Evolutionary conservation across 2,329 filamentous ascomycete genomes (phyloP), one percentile per base, ranked within the genome.

Genomic region (Microsporum audouinii): DNA sequence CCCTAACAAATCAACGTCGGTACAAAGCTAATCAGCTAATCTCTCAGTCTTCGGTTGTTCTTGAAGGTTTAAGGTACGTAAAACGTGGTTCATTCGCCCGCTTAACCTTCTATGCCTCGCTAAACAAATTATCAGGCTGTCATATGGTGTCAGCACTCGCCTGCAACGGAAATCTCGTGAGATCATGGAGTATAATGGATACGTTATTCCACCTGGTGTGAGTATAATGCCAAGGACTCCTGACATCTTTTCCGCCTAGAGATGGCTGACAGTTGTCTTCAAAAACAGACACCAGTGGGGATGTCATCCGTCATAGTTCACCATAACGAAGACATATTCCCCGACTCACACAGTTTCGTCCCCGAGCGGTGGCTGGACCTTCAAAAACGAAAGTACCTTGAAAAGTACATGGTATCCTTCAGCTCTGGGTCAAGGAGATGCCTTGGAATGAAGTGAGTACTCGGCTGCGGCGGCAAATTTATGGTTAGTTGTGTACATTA

Each of bases 321-420:
- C 57, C 61, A 63, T 57, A 61, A 71, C 58, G 57, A 63, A 38
- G 17, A 47, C 23, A 66, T 68, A 61, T 69, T 68, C 57, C 67
- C 67, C 2, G 61, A 69, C 17, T 62, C 67, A 3, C 31, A 63
- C 10, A 60, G 43, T 5, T 69, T 67, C 56, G 23, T 61, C 17
- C 67, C 67, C 3, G 65, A 67, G 58, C 66, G 67, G 5, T 69
- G 67, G 67, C 39, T 68, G 10, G 63, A 66, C 45, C 34, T 36
- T 23, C 57, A 59, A 5, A 58, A 66, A 57, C 59, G 63, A 2
- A 63, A 64, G 17, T 57, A 62, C n/a, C 49, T 68, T 27, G 63
- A 66, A 27, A 66, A 62, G 41, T 67, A 67, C 49, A 51, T 68
- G 43, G 67, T 68, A 4, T 43, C 67, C 12, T 68, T 68, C 45